Evolutionary conservation across 139 green algal species (phyloP), one percentile per base, ranked within the genome.

Genomic region (Chlorokybus atmophyticus): DNA sequence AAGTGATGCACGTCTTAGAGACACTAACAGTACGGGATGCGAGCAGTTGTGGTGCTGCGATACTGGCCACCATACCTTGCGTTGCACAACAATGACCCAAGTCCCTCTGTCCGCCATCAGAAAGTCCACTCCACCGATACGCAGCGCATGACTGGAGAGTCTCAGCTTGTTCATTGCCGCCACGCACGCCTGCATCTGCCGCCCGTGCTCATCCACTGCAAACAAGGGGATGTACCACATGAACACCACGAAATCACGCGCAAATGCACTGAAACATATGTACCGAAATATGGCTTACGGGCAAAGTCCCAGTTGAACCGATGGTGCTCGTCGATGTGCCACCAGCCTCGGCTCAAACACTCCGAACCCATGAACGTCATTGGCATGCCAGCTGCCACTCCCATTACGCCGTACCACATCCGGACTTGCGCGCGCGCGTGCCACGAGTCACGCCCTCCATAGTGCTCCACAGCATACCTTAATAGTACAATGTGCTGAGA

Each of bases 291-390:
- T n/a, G n/a, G 44, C 32, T 61, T 2, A 68, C 58, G 21, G 17
- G 52, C 19, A 7, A 67, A 48, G 24, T 30, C 29, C 67, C 67
- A 75, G 40, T 71, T 38, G 55, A 75, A 48, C 17, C 68, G 52
- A 53, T 66, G 64, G 8, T 75, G 39, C 49, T 73, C 50, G 10
- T 68, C 56, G 5, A 64, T 57, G 54, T 83, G 50, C 80, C 80
- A 87, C 74, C 74, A 83, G 5, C 62, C 71, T 8, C 10, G 35
- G 44, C 82, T 77, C 4, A 60, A 41, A 6, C 53, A 75, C 68
- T 86, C 79, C 3, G 66, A 78, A 19, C 76, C 75, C 78, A 82
- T 83, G 60, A 83, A 81, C 27, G 79, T 57, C 75, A 87, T 80
- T 25, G 80, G 78, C 17, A 83, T 58, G 4, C 80, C 78, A 24